Evolutionary conservation across 176 grass and related monocot genomes (phyloP), one percentile per base, ranked within the genome.

Genomic region (Oryza meridionalis): DNA sequence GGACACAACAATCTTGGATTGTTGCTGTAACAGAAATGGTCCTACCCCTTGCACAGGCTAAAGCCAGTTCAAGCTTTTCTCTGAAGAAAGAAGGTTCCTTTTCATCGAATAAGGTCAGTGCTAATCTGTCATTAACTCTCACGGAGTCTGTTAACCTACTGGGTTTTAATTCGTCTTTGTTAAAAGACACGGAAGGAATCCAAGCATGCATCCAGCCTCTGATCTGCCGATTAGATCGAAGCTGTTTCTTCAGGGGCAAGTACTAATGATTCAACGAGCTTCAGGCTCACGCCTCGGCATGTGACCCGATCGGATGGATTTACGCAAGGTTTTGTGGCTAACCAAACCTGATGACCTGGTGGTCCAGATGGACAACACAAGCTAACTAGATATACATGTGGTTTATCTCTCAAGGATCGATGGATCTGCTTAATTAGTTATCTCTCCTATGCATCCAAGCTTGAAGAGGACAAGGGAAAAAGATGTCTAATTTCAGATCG

Each of bases 61-160:
- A 73, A 90, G 84, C 79, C 67, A 78, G 15, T 78, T 71, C 74
- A 68, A 71, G 44, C 61, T 78, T 90, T 86, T 82, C 74, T 79
- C 70, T 72, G 15, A 83, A 79, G 88, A 90, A 90, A 90, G 79
- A 83, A 90, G 84, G 74, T 86, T 90, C 78, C 59, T 86, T 69
- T 84, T 62, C 12, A 61, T 67, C 67, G 21, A 61, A 78, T 72
- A 82, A 46, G 46, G 26, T 29, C 67, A 78, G 46, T 58, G 58
- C 50, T 82, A 90, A 82, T 78, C 46, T 16, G n/a, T 15, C 25
- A 69, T 78, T 78, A 78, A 59, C 55, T 33, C 11, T 31, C 6
- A 22, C 35, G 59, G 14, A 25, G 37, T 45, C 44, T 11, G 64
- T 67, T 40, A 42, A 67, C 53, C 45, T 7, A 33, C 47, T 22